A percentile compares a stretch with the other conserved stretches of the same genome.
These are phyloP conservation scores for Paralagenidium karlingii DNA, from an alignment of 352 stramenopile species.

Conservation along the genomic window DNA sequence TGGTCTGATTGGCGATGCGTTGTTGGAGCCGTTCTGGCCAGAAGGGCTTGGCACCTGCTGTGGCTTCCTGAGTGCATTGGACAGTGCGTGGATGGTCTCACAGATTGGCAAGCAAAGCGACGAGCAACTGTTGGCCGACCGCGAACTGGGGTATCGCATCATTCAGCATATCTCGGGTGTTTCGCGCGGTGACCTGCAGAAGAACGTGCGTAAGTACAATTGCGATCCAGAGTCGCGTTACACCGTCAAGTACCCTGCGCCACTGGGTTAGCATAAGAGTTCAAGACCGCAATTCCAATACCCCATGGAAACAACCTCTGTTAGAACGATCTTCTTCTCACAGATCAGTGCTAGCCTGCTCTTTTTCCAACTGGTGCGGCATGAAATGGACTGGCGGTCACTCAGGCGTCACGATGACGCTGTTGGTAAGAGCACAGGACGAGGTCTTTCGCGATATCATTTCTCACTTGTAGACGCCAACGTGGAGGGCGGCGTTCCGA, in stretches of 20 bases:
- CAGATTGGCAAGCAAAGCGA: conserved; percentile 59
- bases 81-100: conserved; percentile 65
- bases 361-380: no score
- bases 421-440: no score
- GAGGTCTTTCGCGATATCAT: no score
- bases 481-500: no score
- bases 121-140: conserved; percentile 56
- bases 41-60: conserved; percentile 72
- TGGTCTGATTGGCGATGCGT: conserved; percentile 57
- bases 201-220: conserved; percentile 75
- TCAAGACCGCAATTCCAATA: no score
- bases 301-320: no score
- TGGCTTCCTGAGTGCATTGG: conserved; percentile 66
- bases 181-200: conserved; percentile 57
- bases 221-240: conserved; percentile 65
- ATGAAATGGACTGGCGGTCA: no score
- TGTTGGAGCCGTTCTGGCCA: conserved; percentile 82
- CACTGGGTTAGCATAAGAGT: no score
- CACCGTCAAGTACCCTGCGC: conserved; percentile 69
- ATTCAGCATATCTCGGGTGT: conserved; percentile 66
- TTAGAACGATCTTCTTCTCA: no score
- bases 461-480: no score
- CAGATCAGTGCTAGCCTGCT: no score
- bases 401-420: no score
- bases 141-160: conserved; percentile 64